A percentile compares a stretch with the other conserved stretches of the same genome.
Conservation (phyloP, 2,329 filamentous ascomycete species). For the Aspergillus calidoustus region DNA sequence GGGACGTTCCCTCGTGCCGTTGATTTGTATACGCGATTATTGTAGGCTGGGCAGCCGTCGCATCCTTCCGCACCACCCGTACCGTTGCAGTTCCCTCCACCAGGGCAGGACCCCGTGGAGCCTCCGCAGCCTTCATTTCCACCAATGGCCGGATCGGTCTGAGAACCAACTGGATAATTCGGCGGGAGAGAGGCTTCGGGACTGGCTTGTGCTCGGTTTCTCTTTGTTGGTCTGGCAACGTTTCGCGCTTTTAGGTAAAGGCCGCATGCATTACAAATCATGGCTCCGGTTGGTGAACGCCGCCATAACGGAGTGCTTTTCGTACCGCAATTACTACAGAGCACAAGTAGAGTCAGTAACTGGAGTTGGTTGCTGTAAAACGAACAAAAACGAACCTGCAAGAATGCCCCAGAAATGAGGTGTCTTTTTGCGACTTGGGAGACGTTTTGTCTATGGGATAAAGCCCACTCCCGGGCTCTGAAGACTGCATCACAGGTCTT, state of each 20-base stretch:
- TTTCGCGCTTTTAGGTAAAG: conserved; percentile 94
- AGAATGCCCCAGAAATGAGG: conserved; percentile 46
- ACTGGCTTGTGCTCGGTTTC: conserved; percentile 69
- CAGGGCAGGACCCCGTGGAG: conserved; percentile 85
- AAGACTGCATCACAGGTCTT: conserved; percentile 24
- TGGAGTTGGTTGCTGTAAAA: not conserved
- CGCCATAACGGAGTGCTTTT: conserved; percentile 94
- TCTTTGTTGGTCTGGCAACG: conserved; percentile 83
- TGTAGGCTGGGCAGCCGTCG: conserved; percentile 94
- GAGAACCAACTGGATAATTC: conserved; percentile 15
- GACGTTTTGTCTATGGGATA: conserved; percentile 35
- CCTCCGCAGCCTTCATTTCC: conserved; percentile 38
- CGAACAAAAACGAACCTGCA: conserved; percentile 41
- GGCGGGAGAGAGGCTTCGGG: conserved; percentile 22
- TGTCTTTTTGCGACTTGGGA: conserved; percentile 43
- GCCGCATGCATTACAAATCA: conserved; percentile 97
- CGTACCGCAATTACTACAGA: conserved; percentile 84
- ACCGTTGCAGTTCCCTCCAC: conserved; percentile 92
- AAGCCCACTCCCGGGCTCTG: conserved; percentile 21
- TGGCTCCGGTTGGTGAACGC: conserved; percentile 87
- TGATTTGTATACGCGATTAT: conserved; percentile 93
- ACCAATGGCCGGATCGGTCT: conserved; percentile 36
- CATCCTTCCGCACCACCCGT: conserved; percentile 95
- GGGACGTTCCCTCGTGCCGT: conserved; percentile 54
- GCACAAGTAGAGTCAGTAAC: conserved; percentile 5